Evolutionary conservation across 441 rosid species (phyloP).

Genomic region (Gossypium lobatum): DNA sequence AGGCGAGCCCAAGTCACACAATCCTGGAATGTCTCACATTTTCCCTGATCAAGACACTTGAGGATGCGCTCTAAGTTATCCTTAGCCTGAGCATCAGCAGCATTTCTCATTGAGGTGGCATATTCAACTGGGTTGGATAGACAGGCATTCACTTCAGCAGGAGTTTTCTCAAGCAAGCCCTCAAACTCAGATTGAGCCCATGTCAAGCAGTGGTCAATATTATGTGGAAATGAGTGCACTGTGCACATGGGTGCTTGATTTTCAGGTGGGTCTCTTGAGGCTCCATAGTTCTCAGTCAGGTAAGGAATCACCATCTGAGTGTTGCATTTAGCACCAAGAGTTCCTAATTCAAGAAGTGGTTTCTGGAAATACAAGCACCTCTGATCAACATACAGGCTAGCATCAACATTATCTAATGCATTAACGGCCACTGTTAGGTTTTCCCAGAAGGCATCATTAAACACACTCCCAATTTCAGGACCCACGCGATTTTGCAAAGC

Average conservation of each 20-base stretch:
- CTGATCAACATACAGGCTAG: slow-evolving; percentile 84
- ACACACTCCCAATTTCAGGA: slow-evolving; percentile 74
- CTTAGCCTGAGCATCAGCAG: slow-evolving; percentile 96
- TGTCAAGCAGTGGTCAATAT: slow-evolving; percentile 60
- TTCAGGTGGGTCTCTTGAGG: slow-evolving; percentile 95
- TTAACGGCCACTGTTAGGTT: slow-evolving; percentile 59
- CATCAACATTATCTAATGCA: slow-evolving; percentile 89
- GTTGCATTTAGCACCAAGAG: slow-evolving; percentile 88
- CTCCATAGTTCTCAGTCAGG: slow-evolving; percentile 91
- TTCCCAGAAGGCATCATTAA: slow-evolving; percentile 86
- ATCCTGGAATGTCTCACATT: slow-evolving; percentile 24
- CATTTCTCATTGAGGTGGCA: slow-evolving; percentile 49
- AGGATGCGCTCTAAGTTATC: slow-evolving; percentile 73
- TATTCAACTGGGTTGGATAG: slow-evolving; percentile 67
- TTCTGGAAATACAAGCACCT: slow-evolving; percentile 42
- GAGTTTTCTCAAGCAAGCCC: slow-evolving; percentile 90
- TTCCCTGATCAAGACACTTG: slow-evolving; percentile 80
- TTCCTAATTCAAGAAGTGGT: too few species aligned
- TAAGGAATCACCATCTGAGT: slow-evolving; percentile 98
- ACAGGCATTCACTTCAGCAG: slow-evolving; percentile 84
- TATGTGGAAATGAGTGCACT: slow-evolving; percentile 59
- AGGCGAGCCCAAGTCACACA: slow-evolving; percentile 88
- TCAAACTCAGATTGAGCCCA: slow-evolving; percentile 99
- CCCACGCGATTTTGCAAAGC: slow-evolving; percentile 86
- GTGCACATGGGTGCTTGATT: slow-evolving; percentile 99